These are phyloP conservation scores for Ascochyta viciae-villosae DNA, from an alignment of 2,329 filamentous ascomycete genomes.

Conservation along the genomic window DNA sequence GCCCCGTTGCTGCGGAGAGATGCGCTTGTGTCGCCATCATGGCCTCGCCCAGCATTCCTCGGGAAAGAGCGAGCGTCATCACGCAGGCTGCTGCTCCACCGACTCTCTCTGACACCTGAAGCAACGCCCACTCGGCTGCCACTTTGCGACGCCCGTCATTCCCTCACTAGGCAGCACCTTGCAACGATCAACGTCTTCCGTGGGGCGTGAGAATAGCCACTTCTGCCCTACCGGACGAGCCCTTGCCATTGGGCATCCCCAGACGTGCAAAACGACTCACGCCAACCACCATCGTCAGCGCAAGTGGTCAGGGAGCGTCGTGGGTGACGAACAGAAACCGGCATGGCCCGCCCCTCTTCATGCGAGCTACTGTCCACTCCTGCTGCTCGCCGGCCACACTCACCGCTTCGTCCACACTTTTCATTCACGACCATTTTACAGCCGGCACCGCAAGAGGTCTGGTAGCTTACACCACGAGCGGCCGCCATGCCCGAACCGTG, in stretches of 20 bases:
- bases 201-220: constrained; percentile 12
- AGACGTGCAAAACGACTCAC: constrained; percentile 22
- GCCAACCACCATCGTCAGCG: constrained; percentile 3
- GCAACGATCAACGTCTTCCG: constrained; percentile 17
- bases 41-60: constrained; percentile 17
- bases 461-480: constrained; percentile 11
- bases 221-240: constrained; percentile 5
- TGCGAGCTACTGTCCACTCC: constrained; percentile 15
- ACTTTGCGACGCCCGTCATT: background rate
- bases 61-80: constrained; percentile 3
- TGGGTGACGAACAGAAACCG: constrained; percentile 29
- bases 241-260: constrained; percentile 14
- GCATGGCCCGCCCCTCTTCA: constrained; percentile 29
- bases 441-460: constrained; percentile 16
- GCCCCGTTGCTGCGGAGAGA: constrained; percentile 4
- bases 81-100: constrained; percentile 3
- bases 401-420: constrained; percentile 28
- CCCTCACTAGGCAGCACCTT: constrained; percentile 5
- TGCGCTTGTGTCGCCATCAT: constrained; percentile 13
- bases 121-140: constrained; percentile 6
- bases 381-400: constrained; percentile 14
- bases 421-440: constrained; percentile 3
- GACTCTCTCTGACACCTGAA: constrained; percentile 4
- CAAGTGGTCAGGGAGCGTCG: constrained; percentile 12
- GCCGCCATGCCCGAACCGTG: constrained; percentile 1